Evolutionary conservation across 495 filamentous ascomycete species (phyloP), one percentile per base, ranked within the genome.

Genomic region (Hypoxylon subgilvum): DNA sequence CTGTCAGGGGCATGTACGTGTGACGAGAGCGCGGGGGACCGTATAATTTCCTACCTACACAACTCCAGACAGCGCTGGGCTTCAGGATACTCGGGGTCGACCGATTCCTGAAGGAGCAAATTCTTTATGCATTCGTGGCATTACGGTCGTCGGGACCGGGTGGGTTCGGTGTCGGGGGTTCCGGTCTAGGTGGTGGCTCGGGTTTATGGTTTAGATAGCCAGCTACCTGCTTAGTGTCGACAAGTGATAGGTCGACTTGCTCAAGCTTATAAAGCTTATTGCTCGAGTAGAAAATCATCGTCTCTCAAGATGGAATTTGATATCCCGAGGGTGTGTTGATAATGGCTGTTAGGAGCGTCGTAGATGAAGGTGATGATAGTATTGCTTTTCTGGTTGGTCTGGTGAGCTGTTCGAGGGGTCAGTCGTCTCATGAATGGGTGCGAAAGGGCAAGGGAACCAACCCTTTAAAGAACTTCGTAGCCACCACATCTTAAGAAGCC

Each of bases 151-250:
- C 52, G 27, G 62, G 62, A 18, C 17, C 36, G 4, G 62, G 62
- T 27, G 62, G 62, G 17, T 61, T 65, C 34, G 62, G 62, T 1
- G 62, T 65, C 4, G 62, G 62, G 14, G 62, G 62, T 28, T 61
- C 57, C 25, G 62, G 62, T 31, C 28, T 56, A 18, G 62, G 62
- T 40, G 62, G 62, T 12, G 62, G 62, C 17, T 51, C n/a, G 21
- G 62, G 62, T 22, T 65, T 65, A 23, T 61, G 57, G n/a, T 36
- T 50, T 22, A 44, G 31, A 46, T 3, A 45, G 36, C 40, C 19
- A 28, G 13, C 34, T 30, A 25, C 19, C 40, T 49, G 51, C 35
- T 52, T 47, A 28, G 28, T 13, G 52, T 49, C 36, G 39, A 22
- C 41, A 31, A 38, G 10, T 17, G 22, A 23, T n/a, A 43, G 27